These are phyloP conservation scores for Diplodia seriata DNA, from an alignment of 2,329 filamentous ascomycete species.

Conservation along the genomic window DNA sequence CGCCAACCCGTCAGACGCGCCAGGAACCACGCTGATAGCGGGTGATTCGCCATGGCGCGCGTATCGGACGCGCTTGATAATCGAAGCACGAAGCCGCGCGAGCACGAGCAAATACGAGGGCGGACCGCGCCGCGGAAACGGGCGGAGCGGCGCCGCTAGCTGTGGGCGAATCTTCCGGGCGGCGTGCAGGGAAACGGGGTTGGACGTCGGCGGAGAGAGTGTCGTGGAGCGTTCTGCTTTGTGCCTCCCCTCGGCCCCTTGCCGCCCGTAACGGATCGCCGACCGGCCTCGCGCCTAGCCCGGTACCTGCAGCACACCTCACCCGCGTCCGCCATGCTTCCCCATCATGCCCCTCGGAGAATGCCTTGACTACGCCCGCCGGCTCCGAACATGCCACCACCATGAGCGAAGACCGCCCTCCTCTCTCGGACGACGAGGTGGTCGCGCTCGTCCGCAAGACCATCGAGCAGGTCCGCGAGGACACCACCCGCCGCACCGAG, in stretches of 20 bases:
- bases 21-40: conserved; percentile 2
- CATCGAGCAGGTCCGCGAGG: conserved; percentile 70
- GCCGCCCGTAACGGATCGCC: conserved; percentile 20
- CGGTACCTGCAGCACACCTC: conserved; percentile 26
- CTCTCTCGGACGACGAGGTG: conserved; percentile 67
- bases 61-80: neutral
- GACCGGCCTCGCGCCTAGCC: conserved; percentile 20
- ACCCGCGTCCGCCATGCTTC: conserved; percentile 11
- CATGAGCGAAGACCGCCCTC: conserved; percentile 49
- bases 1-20: neutral
- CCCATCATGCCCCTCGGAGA: conserved; percentile 24
- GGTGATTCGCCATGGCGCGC: neutral
- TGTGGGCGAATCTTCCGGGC: conserved; percentile 7
- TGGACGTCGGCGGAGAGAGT: conserved; percentile 1
- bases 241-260: conserved; percentile 13
- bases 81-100: neutral
- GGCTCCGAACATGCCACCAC: conserved; percentile 31
- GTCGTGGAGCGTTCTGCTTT: conserved; percentile 29
- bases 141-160: neutral
- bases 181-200: conserved; percentile 19
- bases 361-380: conserved; percentile 18
- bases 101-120: neutral
- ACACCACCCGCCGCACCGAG: conserved; percentile 59
- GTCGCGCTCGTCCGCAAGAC: conserved; percentile 70
- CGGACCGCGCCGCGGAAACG: neutral